Evolutionary conservation across 805 yeast species (phyloP), one percentile per base, ranked within the genome.

Genomic region (Yamadazyma scolyti): DNA sequence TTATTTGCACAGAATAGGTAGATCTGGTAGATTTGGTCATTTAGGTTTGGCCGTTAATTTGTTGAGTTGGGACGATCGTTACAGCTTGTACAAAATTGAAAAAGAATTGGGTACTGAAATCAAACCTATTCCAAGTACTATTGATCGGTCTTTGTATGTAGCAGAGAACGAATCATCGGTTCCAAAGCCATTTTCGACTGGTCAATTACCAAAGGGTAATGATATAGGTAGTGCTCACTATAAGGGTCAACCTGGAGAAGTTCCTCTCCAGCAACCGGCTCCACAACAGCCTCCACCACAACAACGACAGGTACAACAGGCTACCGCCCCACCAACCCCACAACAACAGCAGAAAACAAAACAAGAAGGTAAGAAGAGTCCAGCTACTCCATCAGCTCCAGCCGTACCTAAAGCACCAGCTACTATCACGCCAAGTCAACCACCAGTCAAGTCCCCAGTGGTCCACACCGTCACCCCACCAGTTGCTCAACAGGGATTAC

Each of bases 1-100:
- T 23, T 93, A 93, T 58, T 74, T 93, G 48, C 98, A 93, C 68
- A 84, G 97, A 74, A 93, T 90, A 48, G 97, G 97, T 73, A 87
- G 98, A 71, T 88, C 97, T 6, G 97, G 98, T 47, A 85, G 98
- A 72, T 93, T 86, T 53, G 98, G 98, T 45, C 98, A 93, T 59
- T 77, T 89, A 54, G 98, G 98, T 72, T 74, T 93, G 56, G 98
- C 98, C 19, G 88, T 93, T 54, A 93, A 93, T 65, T 75, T 93
- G 50, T 87, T 93, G 68, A 86, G 89, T 59, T 90, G 97, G 96
- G 80, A 88, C 52, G 98, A 93, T 58, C 78, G 97, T 56, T 88
- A 84, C 64, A 86, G 84, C 54, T 71, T 93, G 52, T 90, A 88
- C 64, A 86, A 85, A 60, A 89, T 93, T 48, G 98, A 93, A 62